Evolutionary conservation across 176 grass and related monocot species (phyloP).

Genomic region (Juncus effusus): DNA sequence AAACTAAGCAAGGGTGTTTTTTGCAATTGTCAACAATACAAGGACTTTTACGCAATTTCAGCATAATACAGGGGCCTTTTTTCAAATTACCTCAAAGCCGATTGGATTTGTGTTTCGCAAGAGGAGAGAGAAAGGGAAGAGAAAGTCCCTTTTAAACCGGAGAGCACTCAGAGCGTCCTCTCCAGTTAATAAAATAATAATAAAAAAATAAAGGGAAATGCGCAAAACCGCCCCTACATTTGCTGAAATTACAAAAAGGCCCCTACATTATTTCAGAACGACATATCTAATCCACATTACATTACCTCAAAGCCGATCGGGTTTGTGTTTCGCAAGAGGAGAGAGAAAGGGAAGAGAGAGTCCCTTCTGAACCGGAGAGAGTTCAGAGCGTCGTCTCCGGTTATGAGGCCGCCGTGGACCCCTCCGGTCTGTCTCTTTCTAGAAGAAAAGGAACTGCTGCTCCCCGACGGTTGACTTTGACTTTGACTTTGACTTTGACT

Average conservation of each 20-base stretch:
- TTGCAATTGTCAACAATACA: no score
- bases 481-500: not conserved
- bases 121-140: constrained; percentile 75
- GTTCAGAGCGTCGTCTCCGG: constrained; percentile 57
- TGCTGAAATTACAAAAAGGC: no score
- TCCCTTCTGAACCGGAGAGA: constrained; percentile 71
- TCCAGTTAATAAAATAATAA: no score
- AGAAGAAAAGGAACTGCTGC: constrained; percentile 54
- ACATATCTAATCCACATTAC: no score
- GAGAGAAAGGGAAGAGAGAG: constrained; percentile 70
- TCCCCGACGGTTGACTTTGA: constrained; percentile 40
- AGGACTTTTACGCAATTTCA: no score
- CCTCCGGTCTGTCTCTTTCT: constrained; percentile 77
- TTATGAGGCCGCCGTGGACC: constrained; percentile 90
- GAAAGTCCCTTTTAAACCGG: constrained; percentile 68
- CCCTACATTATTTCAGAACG: no score
- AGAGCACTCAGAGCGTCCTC: constrained; percentile 70
- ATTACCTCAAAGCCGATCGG: constrained; percentile 74
- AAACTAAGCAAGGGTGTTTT: no score
- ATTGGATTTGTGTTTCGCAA: constrained; percentile 80
- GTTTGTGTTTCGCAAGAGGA: constrained; percentile 78
- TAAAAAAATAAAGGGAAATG: no score
- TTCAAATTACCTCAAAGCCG: constrained; percentile 41
- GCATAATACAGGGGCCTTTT: no score
- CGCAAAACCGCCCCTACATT: no score